These are phyloP conservation scores for Fusarium piperis DNA, from an alignment of 2,329 filamentous ascomycete genomes.

Conservation along the genomic window DNA sequence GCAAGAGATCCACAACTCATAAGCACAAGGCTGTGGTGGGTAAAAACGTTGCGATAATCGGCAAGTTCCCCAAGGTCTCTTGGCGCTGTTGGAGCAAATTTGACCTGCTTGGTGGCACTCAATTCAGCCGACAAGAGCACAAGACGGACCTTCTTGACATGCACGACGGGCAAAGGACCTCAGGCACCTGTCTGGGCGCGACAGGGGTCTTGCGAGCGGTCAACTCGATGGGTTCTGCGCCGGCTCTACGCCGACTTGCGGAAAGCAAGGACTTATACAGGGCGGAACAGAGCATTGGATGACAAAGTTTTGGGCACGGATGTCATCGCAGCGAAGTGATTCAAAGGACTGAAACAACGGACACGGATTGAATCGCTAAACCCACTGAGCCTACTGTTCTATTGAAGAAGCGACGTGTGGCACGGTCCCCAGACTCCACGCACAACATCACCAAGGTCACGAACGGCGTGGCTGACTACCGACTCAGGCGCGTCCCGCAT, in stretches of 20 bases:
- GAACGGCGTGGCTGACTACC: conserved; percentile 13
- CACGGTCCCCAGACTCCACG: conserved; percentile 11
- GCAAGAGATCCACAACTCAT: conserved; percentile 8
- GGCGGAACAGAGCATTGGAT: not conserved
- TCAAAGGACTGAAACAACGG: conserved; percentile 25
- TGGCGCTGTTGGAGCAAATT: not conserved
- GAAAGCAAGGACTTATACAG: not conserved
- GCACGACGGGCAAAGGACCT: not conserved
- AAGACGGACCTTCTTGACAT: not conserved
- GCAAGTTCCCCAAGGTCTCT: not conserved
- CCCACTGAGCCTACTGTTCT: conserved; percentile 8
- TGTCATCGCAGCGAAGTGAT: not conserved
- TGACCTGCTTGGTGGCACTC: not conserved
- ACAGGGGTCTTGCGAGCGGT: not conserved
- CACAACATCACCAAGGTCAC: not conserved
- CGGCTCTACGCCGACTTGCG: not conserved
- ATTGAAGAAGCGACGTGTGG: conserved; percentile 1
- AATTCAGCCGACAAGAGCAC: not conserved
- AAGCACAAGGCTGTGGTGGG: conserved; percentile 3
- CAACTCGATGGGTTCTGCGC: conserved; percentile 1
- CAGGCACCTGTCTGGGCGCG: not conserved
- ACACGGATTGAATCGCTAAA: conserved; percentile 1
- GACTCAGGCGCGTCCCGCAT: conserved; percentile 26
- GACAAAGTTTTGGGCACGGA: not conserved
- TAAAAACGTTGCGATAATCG: conserved; percentile 3